These are phyloP conservation scores for Eutypella sp. DNA, from an alignment of 2,329 filamentous ascomycete species.

Conservation along the genomic window DNA sequence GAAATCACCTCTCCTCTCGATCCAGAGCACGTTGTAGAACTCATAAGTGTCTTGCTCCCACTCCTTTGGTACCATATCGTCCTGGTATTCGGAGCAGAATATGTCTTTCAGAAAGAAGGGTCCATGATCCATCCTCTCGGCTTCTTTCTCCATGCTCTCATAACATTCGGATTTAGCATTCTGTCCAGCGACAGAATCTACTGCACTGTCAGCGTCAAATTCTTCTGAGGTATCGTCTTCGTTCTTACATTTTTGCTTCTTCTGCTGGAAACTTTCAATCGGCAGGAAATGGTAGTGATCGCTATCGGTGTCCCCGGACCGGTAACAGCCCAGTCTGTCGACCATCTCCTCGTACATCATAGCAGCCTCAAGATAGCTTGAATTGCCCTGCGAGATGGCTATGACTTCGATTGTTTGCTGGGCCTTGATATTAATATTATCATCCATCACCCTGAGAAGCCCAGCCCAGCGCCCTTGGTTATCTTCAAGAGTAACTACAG, in stretches of 20 bases:
- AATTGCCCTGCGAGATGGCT: neutral
- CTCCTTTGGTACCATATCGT: neutral
- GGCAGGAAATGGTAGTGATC: neutral
- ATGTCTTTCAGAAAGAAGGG: neutral
- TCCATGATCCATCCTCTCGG: neutral
- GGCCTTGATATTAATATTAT: neutral
- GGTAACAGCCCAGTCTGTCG: neutral
- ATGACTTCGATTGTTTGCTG: neutral
- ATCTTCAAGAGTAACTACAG: neutral
- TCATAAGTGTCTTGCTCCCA: neutral
- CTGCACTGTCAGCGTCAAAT: neutral
- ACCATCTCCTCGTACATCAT: neutral
- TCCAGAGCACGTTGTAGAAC: neutral
- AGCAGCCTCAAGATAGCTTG: neutral
- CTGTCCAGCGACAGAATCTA: neutral
- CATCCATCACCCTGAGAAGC: neutral
- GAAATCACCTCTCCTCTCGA: neutral
- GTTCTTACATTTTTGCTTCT: neutral
- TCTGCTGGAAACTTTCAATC: neutral
- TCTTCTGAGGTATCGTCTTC: neutral
- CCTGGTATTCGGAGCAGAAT: neutral
- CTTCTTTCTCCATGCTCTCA: neutral
- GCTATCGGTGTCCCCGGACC: neutral
- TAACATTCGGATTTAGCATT: neutral
- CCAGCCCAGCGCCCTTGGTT: neutral